Evolutionary conservation across 805 yeast genomes (phyloP).

Genomic region (Schwanniomyces occidentalis): DNA sequence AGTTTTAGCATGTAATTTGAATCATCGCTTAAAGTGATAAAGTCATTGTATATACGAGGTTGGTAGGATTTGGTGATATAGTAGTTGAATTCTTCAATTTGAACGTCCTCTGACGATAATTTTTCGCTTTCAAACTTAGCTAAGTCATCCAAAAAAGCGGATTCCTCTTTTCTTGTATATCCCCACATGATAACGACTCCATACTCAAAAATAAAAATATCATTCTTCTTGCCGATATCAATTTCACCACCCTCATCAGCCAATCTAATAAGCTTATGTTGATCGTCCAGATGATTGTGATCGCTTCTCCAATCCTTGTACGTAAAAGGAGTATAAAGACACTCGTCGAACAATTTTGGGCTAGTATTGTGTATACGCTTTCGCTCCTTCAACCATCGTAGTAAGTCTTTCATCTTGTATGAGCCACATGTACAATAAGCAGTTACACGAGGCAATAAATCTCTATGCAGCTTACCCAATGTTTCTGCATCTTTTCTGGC

Average conservation of each 20-base stretch:
- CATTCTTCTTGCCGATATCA: slow-evolving; percentile 78
- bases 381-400: slow-evolving; percentile 81
- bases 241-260: slow-evolving; percentile 97
- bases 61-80: slow-evolving; percentile 92
- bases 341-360: slow-evolving; percentile 91
- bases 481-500: slow-evolving; percentile 94
- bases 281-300: slow-evolving; percentile 13
- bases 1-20: slow-evolving; percentile 87
- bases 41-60: slow-evolving; percentile 94
- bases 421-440: slow-evolving; percentile 96
- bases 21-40: slow-evolving; percentile 88
- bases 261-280: slow-evolving; percentile 54
- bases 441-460: slow-evolving; percentile 86
- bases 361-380: slow-evolving; percentile 71
- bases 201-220: slow-evolving; percentile 87
- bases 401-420: slow-evolving; percentile 82
- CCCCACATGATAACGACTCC: slow-evolving; percentile 99
- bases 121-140: slow-evolving; percentile 93
- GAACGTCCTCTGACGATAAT: slow-evolving; percentile 87
- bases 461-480: slow-evolving; percentile 82
- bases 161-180: slow-evolving; percentile 79
- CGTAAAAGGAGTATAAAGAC: slow-evolving; percentile 87
- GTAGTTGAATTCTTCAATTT: slow-evolving; percentile 91
- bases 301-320: slow-evolving; percentile 73
- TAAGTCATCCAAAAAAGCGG: slow-evolving; percentile 74